Base-by-base conservation (phyloP, 176 grass and related monocot species). In the Miscanthus lutarioriparius region DNA sequence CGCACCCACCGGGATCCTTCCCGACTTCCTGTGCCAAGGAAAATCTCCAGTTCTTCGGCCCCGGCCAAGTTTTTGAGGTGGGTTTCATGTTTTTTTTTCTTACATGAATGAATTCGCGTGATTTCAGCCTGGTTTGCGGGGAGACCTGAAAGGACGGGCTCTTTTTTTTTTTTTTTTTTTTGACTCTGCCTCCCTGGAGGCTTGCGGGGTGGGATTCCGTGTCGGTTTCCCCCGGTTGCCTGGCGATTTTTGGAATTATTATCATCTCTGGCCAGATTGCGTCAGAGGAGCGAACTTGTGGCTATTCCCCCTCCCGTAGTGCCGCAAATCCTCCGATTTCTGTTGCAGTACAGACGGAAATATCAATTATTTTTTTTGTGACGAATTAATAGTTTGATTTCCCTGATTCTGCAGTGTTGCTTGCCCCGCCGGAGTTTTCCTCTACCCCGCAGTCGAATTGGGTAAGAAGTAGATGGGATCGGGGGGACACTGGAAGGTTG, bases 391-490 rank as follows among this genome's bases (percentile, higher is more conserved):
- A 28, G 49, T 19, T 36, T 11, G 19, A 36, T 67, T 73, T 15
- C 3, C 49, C 35, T 84, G 49, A 41, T 91, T 87, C 80, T 77
- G 81, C 89, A 91, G 89, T 38, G 67, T 15, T 71, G 10, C 53
- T 14, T 45, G 10, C 37, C 45, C 64, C 45, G 43, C 7, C 8
- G 77, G 47, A 69, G 76, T 27, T 81, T 26, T 3, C 43, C 38
- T 37, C 64, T n/a, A 7, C 3, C 10, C 33, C 1, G 26, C 17
- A 49, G 59, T 59, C 51, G 54, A 74, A 82, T 86, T 10, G 59
- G 68, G 32, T 70, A 4, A 13, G 11, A 20, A 30, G 17, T 84
- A 87, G 32, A 87, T 91, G 89, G 85, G 89, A 88, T 32, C 74
- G 41, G 15, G 38, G 6, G 64, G 20, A 41, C 40, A 44, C 33